These are phyloP conservation scores for Diaporthe eres DNA, from an alignment of 2,329 filamentous ascomycete species.

Conservation along the genomic window DNA sequence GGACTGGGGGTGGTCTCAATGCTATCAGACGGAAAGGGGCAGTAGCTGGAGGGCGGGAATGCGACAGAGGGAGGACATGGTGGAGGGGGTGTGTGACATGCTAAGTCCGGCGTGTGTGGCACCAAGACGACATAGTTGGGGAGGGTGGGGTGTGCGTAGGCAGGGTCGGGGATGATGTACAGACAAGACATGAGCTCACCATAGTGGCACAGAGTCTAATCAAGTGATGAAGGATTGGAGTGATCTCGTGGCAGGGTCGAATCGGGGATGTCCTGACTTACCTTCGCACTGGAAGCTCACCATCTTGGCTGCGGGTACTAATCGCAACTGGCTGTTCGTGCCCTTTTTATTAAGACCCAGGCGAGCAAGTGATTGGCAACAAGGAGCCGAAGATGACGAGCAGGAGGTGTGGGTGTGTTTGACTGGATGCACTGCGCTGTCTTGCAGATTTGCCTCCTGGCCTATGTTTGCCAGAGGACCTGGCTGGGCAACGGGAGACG, in stretches of 20 bases:
- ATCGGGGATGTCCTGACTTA: slow-evolving; percentile 32
- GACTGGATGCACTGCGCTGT: slow-evolving; percentile 37
- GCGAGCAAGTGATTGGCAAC: slow-evolving; percentile 39
- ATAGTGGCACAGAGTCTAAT: slow-evolving; percentile 37
- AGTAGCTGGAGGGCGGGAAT: slow-evolving; percentile 43
- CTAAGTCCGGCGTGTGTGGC: slow-evolving; percentile 37
- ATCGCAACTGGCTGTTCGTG: slow-evolving; percentile 32
- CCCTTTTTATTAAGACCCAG: slow-evolving; percentile 24
- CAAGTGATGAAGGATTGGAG: slow-evolving; percentile 32
- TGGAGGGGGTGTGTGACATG: slow-evolving; percentile 39
- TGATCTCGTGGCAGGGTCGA: slow-evolving; percentile 36
- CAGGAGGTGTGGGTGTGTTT: slow-evolving; percentile 39
- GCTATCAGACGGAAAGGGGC: slow-evolving; percentile 42
- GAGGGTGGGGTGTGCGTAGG: slow-evolving; percentile 39
- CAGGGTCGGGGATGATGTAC: slow-evolving; percentile 13
- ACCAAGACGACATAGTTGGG: slow-evolving; percentile 25
- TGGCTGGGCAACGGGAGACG: slow-evolving; percentile 32
- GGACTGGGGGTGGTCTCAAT: slow-evolving; percentile 38
- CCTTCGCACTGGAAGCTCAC: slow-evolving; percentile 42
- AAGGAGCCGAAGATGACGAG: slow-evolving; percentile 40
- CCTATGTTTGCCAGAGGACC: slow-evolving; percentile 28
- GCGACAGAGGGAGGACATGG: slow-evolving; percentile 37
- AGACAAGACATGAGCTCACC: slow-evolving; percentile 38
- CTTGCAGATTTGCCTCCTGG: slow-evolving; percentile 34
- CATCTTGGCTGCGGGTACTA: slow-evolving; percentile 35